A percentile compares a stretch with the other conserved stretches of the same genome.
Conservation (phyloP, 805 yeast species). For the Barnettozyma vustinii region DNA sequence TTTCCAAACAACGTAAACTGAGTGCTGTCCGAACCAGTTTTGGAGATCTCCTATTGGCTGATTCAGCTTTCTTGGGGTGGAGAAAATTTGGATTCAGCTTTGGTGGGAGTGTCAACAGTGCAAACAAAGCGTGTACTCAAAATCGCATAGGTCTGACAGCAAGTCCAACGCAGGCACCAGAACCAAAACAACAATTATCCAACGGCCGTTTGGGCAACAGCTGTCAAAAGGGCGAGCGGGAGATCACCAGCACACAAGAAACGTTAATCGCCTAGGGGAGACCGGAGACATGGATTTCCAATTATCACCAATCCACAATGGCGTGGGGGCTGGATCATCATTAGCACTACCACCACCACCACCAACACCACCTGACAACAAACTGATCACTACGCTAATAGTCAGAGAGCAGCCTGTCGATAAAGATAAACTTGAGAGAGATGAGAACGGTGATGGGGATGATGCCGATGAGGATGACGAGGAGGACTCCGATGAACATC, state of each 20-base stretch:
- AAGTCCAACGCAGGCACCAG: background rate
- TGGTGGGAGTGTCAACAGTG: background rate
- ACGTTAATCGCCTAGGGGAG: background rate
- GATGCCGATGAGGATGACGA: background rate
- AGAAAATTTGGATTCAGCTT: background rate
- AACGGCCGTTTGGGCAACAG: background rate
- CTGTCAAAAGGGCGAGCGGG: background rate
- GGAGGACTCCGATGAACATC: slow-evolving; percentile 1
- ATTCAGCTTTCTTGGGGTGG: background rate
- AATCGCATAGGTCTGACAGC: background rate
- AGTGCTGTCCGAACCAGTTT: background rate
- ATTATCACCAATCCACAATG: background rate
- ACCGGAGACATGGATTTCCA: background rate
- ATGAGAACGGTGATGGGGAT: background rate
- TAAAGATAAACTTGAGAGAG: background rate
- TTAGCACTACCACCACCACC: background rate
- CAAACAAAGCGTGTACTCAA: background rate
- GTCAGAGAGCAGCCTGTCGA: background rate
- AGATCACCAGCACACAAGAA: background rate
- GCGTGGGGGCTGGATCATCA: background rate
- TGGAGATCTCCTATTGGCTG: background rate
- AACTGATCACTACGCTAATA: background rate
- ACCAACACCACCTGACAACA: background rate
- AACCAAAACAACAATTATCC: background rate
- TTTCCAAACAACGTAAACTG: background rate